A percentile compares a stretch with the other conserved stretches of the same genome.
These are phyloP conservation scores for Mimosa bimucronata DNA, from an alignment of 306 rosid species.

Conservation along the genomic window DNA sequence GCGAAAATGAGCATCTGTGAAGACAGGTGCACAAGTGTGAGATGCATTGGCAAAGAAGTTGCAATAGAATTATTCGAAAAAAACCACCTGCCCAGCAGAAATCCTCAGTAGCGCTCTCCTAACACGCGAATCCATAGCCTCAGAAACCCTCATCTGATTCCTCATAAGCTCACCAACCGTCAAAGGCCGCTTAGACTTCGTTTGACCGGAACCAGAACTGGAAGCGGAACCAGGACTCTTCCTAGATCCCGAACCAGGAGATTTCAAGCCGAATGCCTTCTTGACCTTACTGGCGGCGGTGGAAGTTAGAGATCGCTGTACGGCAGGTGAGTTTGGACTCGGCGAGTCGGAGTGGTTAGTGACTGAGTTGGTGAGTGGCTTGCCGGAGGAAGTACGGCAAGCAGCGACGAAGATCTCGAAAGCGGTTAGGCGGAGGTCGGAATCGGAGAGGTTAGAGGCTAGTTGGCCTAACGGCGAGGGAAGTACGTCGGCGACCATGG, in stretches of 20 bases:
- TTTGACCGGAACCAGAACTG: constrained; percentile 53
- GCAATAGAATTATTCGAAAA: constrained; percentile 7
- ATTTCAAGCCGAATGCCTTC: constrained; percentile 92
- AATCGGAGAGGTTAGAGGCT: constrained; percentile 64
- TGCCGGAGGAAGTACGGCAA: constrained; percentile 87
- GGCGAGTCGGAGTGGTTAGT: constrained; percentile 54
- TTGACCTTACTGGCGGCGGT: constrained; percentile 96
- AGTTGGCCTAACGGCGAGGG: constrained; percentile 89
- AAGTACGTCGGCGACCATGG: constrained; percentile 57
- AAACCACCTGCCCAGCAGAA: constrained; percentile 97
- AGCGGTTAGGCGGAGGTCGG: constrained; percentile 81
- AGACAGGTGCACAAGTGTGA: constrained; percentile 1
- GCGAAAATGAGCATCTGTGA: neutral
- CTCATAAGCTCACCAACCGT: constrained; percentile 97
- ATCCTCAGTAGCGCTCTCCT: constrained; percentile 87
- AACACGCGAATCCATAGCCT: constrained; percentile 88
- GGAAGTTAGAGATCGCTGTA: constrained; percentile 92
- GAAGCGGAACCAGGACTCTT: constrained; percentile 78
- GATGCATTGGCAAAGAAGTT: neutral
- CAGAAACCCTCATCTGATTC: constrained; percentile 94
- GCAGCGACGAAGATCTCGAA: constrained; percentile 98
- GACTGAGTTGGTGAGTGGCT: constrained; percentile 56
- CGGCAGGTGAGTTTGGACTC: constrained; percentile 51
- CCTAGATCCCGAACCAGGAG: constrained; percentile 86
- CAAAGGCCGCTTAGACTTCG: constrained; percentile 67